Base-by-base conservation (phyloP, 371 early-diverging fungal species). In the Syncephalastrum racemosum region DNA sequence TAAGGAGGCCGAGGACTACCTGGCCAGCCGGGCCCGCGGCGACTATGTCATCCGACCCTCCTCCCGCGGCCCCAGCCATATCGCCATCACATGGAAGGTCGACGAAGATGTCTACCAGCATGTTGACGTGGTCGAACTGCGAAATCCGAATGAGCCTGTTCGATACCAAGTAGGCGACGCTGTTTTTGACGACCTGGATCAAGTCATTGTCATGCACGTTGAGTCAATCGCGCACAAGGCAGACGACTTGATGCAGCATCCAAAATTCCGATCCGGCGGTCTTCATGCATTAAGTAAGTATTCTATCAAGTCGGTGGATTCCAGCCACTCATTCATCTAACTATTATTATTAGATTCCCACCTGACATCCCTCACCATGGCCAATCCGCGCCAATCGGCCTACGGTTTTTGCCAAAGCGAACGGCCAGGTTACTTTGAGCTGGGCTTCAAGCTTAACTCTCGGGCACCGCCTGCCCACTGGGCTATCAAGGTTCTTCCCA, bases 31-130 rank as follows among this genome's bases (percentile, higher is more conserved):
- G 19, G 81, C 77, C 15, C 77, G 83, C 19, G 99, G 98, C 27
- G 89, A 90, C 25, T 70, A 88, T n/a, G 90, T 99, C 13, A 89
- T 99, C 53, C 87, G 98, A 18, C 97, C 97, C 1, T 96, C 96
- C 14, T 90, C 92, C 4, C 83, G 87, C 12, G 96, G 96, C 12
- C 71, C 77, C 22, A 86, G 92, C 62, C 93, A 94, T 64, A 77
- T 99, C 16, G 87, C 92, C 0, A 86, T 97, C 24, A 96, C 96
- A 4, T 97, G 96, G 94, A 96, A 96, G 61, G 85, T 96, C 13
- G 90, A 81, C 45, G 88, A 92, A 19, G 78, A 72, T 44, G 68
- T 95, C 19, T 95, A 84, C 75, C 93, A 95, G 66, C 98, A 98
- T 67, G 77, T 97, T 40, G 92, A 93, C 60, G 88, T 97, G n/a